phyloP scores from a whole-genome alignment of 1,284 basidiomycete species.

The Pseudomicrostroma phylloplanum region DNA sequence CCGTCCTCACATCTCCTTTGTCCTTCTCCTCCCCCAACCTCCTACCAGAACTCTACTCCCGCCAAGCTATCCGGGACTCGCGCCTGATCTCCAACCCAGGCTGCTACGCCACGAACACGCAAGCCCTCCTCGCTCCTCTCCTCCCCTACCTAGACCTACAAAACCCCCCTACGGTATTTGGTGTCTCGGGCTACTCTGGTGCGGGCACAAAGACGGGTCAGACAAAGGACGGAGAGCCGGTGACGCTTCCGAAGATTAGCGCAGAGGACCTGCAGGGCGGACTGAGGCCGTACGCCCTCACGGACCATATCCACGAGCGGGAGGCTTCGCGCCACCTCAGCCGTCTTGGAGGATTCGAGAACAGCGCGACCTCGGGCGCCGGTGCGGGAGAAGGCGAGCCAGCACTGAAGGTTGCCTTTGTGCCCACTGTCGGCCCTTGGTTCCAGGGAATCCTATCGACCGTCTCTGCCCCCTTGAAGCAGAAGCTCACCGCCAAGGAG shows the following conservation, averaged over 20 bases:
- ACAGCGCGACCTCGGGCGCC: neutral
- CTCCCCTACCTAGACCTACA: constrained; percentile 64
- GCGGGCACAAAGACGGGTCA: constrained; percentile 74
- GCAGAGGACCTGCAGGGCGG: constrained; percentile 69
- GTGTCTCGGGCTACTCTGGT: constrained; percentile 87
- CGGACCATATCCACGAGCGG: constrained; percentile 97
- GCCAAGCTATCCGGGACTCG: constrained; percentile 63
- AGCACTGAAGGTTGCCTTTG: constrained; percentile 65
- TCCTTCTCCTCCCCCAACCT: no score
- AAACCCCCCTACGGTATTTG: constrained; percentile 80
- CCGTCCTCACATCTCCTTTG: no score
- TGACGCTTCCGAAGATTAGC: constrained; percentile 72
- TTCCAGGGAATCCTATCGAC: constrained; percentile 92
- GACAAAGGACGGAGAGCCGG: constrained; percentile 19
- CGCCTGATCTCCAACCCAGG: constrained; percentile 93
- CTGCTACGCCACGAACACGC: constrained; percentile 89
- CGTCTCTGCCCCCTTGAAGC: constrained; percentile 69
- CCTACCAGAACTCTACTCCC: constrained; percentile 75
- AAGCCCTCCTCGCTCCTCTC: constrained; percentile 84
- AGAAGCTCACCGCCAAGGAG: constrained; percentile 64
- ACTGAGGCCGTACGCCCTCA: constrained; percentile 78
- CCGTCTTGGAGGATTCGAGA: constrained; percentile 52
- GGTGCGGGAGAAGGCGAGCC: neutral
- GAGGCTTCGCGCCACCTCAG: constrained; percentile 81
- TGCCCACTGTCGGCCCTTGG: constrained; percentile 84